Conservation (phyloP, 306 rosid genomes). For the Rosa multiflora region DNA sequence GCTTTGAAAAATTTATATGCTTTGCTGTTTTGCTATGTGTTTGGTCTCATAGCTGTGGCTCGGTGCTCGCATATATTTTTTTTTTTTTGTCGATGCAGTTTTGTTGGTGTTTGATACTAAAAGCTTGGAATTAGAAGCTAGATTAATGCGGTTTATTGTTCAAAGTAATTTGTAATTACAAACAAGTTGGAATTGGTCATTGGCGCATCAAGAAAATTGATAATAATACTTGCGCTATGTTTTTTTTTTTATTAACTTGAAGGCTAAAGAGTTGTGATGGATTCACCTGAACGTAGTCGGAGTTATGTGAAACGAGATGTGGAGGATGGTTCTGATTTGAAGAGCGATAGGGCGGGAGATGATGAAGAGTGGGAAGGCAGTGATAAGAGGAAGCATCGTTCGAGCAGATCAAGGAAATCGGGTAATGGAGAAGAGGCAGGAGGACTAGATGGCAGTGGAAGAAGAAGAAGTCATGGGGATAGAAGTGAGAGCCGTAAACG, state of each 20-base stretch:
- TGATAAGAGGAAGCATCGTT: slow-evolving; percentile 82
- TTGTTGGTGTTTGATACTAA: too few relatives aligned
- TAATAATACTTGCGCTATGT: not conserved
- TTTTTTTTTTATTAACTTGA: not conserved
- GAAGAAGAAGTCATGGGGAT: slow-evolving; percentile 59
- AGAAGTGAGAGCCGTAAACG: slow-evolving; percentile 56
- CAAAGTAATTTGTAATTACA: too few relatives aligned
- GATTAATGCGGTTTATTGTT: not conserved
- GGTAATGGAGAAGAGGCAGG: slow-evolving; percentile 65
- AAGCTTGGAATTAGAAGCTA: not conserved
- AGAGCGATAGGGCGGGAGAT: slow-evolving; percentile 60
- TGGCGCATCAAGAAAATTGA: not conserved
- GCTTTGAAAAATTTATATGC: not conserved
- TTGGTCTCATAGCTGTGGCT: not conserved
- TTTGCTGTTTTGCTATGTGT: not conserved
- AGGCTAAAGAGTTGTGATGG: slow-evolving; percentile 35
- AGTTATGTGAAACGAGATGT: slow-evolving; percentile 41
- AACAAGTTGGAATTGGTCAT: not conserved
- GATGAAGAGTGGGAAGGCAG: slow-evolving; percentile 68
- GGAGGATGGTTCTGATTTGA: slow-evolving; percentile 53
- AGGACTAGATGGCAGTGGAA: slow-evolving; percentile 55
- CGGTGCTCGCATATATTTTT: not conserved
- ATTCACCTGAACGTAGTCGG: slow-evolving; percentile 53
- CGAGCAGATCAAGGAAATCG: slow-evolving; percentile 66
- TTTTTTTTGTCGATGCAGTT: too few relatives aligned